phyloP scores from a whole-genome alignment of 768 basidiomycete species.

The Pisolithus albus region DNA sequence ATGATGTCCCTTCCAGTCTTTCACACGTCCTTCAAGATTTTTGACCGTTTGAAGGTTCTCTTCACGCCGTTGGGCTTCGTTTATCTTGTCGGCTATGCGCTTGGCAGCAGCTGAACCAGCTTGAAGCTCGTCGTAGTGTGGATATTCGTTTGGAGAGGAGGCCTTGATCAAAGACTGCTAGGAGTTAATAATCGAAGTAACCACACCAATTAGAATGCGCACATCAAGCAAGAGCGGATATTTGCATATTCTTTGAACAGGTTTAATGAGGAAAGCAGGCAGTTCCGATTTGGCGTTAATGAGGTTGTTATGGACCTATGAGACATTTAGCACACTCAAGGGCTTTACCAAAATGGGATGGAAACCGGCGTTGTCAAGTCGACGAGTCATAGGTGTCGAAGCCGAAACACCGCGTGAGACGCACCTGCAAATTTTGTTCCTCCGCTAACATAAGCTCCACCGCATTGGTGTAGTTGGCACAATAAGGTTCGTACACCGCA shows the following conservation, averaged over 20 bases:
- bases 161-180: constrained; percentile 70
- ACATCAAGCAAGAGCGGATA: constrained; percentile 93
- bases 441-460: constrained; percentile 79
- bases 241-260: constrained; percentile 97
- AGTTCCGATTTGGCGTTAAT: constrained; percentile 90
- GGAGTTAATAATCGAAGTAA: constrained; percentile 7
- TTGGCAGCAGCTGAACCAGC: constrained; percentile 80
- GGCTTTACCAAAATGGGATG: constrained; percentile 2
- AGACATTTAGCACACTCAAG: background rate
- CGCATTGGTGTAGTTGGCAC: constrained; percentile 88
- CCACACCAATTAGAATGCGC: constrained; percentile 24
- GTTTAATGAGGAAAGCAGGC: constrained; percentile 96
- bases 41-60: constrained; percentile 90
- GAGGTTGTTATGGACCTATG: constrained; percentile 70
- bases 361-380: constrained; percentile 19
- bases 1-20: constrained; percentile 99
- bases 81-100: constrained; percentile 91
- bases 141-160: constrained; percentile 54
- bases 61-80: constrained; percentile 87
- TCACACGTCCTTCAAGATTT: constrained; percentile 78
- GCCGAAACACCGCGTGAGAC: constrained; percentile 21
- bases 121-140: constrained; percentile 73
- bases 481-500: constrained; percentile 94
- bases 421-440: constrained; percentile 78
- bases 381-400: constrained; percentile 4